Base-by-base conservation (phyloP, 1,139 yeast species). In the Kodamaea anthophila region DNA sequence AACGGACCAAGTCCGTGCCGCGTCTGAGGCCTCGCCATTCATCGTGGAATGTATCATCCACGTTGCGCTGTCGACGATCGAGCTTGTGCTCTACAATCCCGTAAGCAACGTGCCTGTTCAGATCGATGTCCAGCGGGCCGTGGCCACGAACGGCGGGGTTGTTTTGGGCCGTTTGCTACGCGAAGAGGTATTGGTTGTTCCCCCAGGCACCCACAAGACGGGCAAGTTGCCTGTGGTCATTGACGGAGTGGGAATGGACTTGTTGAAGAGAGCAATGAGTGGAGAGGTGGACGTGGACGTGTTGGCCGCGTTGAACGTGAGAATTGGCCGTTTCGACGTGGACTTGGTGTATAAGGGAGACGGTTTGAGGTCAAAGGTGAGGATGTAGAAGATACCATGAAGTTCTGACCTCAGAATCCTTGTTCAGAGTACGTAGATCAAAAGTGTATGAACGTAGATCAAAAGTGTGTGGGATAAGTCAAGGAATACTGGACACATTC, bases 11-110 rank as follows among this genome's bases (percentile, higher is more conserved):
- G 33, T 11, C 13, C 10, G n/a, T 6, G 29, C 23, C 9, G 6
- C 6, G 6, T 16, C 18, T 16, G 18, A 16, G 6, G 18, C 24
- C 6, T 23, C 25, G 4, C 41, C 44, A 7, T 68, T 69, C 34
- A 43, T 74, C 6, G 32, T 66, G 3, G 67, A 60, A 5, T 59
- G 74, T 2, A 66, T 67, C 0, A 65, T 75, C 47, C 80, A 75
- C 47, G 39, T 75, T 3, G 47, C 74, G 41, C 55, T 66, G 2
- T 68, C 77, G 1, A 74, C 72, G 31, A 60, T 73, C 6, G 77
- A 74, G 39, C 42, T 74, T 29, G 60, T 64, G 1, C 51, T 74
- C 1, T 71, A 46, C 46, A 76, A 76, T 37, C 83, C 83, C 1
- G 41, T 75, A 2, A 34, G 41, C 9, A 74, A 75, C 39, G 46